Conservation (phyloP, 352 stramenopile genomes). For the Globisporangium carolinianum region DNA sequence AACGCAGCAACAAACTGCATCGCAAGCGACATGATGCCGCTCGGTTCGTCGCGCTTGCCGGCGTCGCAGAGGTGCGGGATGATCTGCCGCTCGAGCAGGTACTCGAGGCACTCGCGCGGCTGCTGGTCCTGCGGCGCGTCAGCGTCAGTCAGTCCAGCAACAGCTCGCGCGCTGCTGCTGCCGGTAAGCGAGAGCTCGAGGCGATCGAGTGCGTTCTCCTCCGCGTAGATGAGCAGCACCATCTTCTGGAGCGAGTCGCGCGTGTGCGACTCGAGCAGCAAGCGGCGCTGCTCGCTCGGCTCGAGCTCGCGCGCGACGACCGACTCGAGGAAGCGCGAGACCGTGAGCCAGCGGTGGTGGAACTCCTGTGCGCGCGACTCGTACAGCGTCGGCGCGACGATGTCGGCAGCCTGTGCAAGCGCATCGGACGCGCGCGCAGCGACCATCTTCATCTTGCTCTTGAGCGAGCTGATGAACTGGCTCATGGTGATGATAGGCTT, state of each 20-base stretch:
- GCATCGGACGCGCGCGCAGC: slow-evolving; percentile 62
- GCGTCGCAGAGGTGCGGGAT: slow-evolving; percentile 75
- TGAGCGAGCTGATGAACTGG: slow-evolving; percentile 56
- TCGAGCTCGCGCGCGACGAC: slow-evolving; percentile 61
- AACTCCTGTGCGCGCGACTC: slow-evolving; percentile 82
- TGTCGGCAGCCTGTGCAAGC: slow-evolving; percentile 70
- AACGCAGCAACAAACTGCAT: slow-evolving; percentile 80
- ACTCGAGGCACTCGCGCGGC: slow-evolving; percentile 72
- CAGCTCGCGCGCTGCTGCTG: slow-evolving; percentile 4
- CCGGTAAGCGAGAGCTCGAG: slow-evolving; percentile 43
- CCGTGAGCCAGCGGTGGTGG: slow-evolving; percentile 74
- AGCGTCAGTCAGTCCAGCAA: slow-evolving; percentile 12
- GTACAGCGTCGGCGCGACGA: slow-evolving; percentile 76
- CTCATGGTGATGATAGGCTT: slow-evolving; percentile 8
- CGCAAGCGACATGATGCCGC: slow-evolving; percentile 78
- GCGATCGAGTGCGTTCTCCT: slow-evolving; percentile 71
- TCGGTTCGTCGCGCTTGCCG: slow-evolving; percentile 57
- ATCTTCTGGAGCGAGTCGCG: slow-evolving; percentile 80
- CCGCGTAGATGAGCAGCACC: slow-evolving; percentile 80
- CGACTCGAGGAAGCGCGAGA: slow-evolving; percentile 72
- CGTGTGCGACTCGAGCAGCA: slow-evolving; percentile 75
- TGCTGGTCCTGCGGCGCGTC: slow-evolving; percentile 20
- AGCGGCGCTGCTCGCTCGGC: slow-evolving; percentile 57
- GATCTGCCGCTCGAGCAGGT: slow-evolving; percentile 78
- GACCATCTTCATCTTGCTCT: slow-evolving; percentile 71